A percentile compares a stretch with the other conserved stretches of the same genome.
phyloP scores from a whole-genome alignment of 345 rosid genomes.

The Citrus unshiu region DNA sequence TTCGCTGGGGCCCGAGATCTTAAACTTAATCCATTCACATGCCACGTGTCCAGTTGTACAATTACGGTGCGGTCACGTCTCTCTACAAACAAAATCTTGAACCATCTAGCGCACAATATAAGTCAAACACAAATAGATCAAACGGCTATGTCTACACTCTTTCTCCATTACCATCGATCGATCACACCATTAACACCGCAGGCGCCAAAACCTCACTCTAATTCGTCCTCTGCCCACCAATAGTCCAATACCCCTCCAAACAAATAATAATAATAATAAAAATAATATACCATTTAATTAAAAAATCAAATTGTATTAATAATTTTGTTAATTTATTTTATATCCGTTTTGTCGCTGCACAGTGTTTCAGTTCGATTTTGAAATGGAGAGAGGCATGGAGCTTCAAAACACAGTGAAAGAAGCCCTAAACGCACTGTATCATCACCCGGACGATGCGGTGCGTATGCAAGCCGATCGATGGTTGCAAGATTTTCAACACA shows the following conservation, averaged over 20 bases:
- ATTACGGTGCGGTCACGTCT: background rate
- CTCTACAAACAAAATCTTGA: background rate
- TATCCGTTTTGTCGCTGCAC: background rate
- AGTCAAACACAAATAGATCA: background rate
- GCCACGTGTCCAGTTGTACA: background rate
- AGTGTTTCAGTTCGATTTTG: constrained; percentile 15
- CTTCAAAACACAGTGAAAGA: constrained; percentile 85
- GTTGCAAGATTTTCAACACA: constrained; percentile 90
- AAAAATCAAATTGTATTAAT: background rate
- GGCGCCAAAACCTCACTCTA: background rate
- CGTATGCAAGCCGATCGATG: constrained; percentile 92
- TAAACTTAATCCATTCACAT: background rate
- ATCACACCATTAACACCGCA: background rate
- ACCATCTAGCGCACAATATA: background rate
- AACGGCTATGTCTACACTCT: background rate
- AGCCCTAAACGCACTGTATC: constrained; percentile 96
- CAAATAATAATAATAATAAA: background rate
- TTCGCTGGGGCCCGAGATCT: background rate
- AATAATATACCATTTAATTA: background rate
- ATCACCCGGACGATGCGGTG: constrained; percentile 86
- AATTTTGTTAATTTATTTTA: background rate
- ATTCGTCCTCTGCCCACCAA: background rate
- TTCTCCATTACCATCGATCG: background rate
- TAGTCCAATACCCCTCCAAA: too few species aligned
- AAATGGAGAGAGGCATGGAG: constrained; percentile 52